Base-by-base conservation (phyloP, 2,329 filamentous ascomycete genomes). In the Pseudonectria buxi region DNA sequence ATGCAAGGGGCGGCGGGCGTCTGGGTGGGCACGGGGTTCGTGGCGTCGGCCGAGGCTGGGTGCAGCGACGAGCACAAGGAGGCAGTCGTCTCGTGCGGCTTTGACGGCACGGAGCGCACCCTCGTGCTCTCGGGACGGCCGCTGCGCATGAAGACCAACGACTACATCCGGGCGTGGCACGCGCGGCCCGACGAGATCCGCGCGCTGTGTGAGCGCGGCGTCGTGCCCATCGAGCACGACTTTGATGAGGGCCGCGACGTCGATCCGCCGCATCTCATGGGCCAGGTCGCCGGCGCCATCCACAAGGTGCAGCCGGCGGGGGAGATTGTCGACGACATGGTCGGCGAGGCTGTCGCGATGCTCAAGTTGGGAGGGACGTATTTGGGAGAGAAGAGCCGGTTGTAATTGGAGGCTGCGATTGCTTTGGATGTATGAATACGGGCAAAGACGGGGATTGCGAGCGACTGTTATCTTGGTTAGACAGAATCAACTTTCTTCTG, bases 11-110 rank as follows among this genome's bases (percentile, higher is more conserved):
- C 89, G 2, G 71, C 74, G 4, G 90, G 86, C 10, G 90, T 94
- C 2, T 96, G 90, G 90, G 89, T 96, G 1, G 90, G 90, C 18
- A 95, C 90, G 41, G 72, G 90, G 14, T 95, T 95, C 61, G 86
- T 95, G 12, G 89, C 90, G 2, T 78, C 77, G 7, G 71, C 69
- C 24, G 90, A 95, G 66, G 88, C 88, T 1, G 82, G 81, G 12
- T 89, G 86, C 53, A 85, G 81, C 57, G 72, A 82, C 49, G 68
- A 80, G 66, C 89, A 95, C 62, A 95, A 95, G 67, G 69, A 83
- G 49, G 83, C 81, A 22, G 88, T 95, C 1, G 83, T 95, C 2
- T 68, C 64, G n/a, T 90, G 87, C 37, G 72, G 68, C 10, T 89
- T 86, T 51, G 78, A 83, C 27, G 88, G 86, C 49, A 95, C 90